A percentile compares a stretch with the other conserved stretches of the same genome.
Evolutionary conservation across 768 basidiomycete species (phyloP).

Genomic region (Boletus pseudo-olivaceus): DNA sequence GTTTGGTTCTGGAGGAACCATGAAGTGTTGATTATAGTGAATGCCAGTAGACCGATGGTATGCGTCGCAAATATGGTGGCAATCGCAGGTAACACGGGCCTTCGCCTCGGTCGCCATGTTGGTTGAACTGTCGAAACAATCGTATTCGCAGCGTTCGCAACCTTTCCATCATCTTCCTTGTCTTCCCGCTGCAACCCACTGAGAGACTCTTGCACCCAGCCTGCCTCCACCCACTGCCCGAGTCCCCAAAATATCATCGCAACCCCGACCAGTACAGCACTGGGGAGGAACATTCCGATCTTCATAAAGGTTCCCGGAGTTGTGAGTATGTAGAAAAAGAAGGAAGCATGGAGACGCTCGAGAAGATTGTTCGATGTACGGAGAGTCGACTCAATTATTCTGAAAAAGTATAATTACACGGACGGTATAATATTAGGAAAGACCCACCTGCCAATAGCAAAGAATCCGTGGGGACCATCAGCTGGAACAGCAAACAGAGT

Average conservation of each 20-base stretch:
- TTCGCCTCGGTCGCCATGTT: slow-evolving; percentile 30
- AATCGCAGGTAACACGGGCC: slow-evolving; percentile 55
- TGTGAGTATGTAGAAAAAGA: slow-evolving; percentile 84
- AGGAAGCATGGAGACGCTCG: slow-evolving; percentile 94
- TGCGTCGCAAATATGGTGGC: slow-evolving; percentile 57
- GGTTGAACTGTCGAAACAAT: not conserved
- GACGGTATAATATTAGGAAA: not conserved
- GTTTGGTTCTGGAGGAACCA: slow-evolving; percentile 40
- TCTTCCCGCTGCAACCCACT: not conserved
- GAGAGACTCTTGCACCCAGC: slow-evolving; percentile 39
- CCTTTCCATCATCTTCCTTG: slow-evolving; percentile 13
- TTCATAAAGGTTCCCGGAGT: slow-evolving; percentile 69
- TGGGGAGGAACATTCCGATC: slow-evolving; percentile 88
- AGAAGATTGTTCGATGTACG: slow-evolving; percentile 91
- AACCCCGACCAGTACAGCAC: slow-evolving; percentile 77
- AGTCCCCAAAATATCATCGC: slow-evolving; percentile 86
- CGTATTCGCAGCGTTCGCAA: not conserved
- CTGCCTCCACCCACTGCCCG: slow-evolving; percentile 63
- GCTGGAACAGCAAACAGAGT: slow-evolving; percentile 89
- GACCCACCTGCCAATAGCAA: slow-evolving; percentile 81
- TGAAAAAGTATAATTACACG: slow-evolving; percentile 27
- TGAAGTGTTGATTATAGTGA: slow-evolving; percentile 43
- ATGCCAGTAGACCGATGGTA: slow-evolving; percentile 48
- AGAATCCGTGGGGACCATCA: slow-evolving; percentile 90
- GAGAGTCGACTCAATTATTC: slow-evolving; percentile 82